Conservation (phyloP, 192 early-diverging fungal species). For the Coemansia sp. region DNA sequence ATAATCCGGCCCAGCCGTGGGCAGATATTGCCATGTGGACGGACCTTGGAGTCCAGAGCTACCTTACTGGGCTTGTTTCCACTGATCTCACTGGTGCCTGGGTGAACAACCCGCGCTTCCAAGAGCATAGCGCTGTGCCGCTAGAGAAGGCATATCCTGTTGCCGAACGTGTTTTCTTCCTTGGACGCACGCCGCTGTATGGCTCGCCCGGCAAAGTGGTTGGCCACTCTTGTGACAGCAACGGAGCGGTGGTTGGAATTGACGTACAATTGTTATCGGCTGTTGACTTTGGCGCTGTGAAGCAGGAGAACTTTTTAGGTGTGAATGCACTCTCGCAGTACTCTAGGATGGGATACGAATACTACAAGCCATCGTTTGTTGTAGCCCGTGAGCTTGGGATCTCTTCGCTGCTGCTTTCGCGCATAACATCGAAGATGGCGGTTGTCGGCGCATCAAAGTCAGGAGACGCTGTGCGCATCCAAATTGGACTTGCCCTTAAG, state of each 20-base stretch:
- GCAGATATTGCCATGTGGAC: slow-evolving; percentile 21
- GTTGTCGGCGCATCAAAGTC: slow-evolving; percentile 57
- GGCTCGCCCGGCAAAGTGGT: slow-evolving; percentile 71
- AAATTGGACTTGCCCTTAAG: slow-evolving; percentile 88
- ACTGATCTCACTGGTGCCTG: slow-evolving; percentile 48
- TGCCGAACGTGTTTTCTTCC: slow-evolving; percentile 73
- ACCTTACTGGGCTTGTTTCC: slow-evolving; percentile 48
- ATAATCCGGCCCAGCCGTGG: slow-evolving; percentile 20
- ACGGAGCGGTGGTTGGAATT: slow-evolving; percentile 19
- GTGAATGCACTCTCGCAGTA: slow-evolving; percentile 27
- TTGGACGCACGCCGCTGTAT: slow-evolving; percentile 68
- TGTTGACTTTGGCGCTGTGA: slow-evolving; percentile 13
- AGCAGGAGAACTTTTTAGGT: slow-evolving; percentile 40
- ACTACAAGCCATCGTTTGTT: slow-evolving; percentile 65
- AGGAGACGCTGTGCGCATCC: slow-evolving; percentile 59
- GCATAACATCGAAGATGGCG: slow-evolving; percentile 77
- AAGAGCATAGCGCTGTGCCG: slow-evolving; percentile 69
- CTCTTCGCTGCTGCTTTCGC: slow-evolving; percentile 70
- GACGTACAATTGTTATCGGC: slow-evolving; percentile 39
- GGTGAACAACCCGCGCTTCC: slow-evolving; percentile 66
- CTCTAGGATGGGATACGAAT: slow-evolving; percentile 18
- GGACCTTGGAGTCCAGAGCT: slow-evolving; percentile 28
- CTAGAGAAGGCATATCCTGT: slow-evolving; percentile 74
- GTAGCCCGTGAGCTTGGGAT: slow-evolving; percentile 70
- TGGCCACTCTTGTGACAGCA: slow-evolving; percentile 51